Conservation (phyloP, 164 flowering plant species). For the grape (Vitis vinifera) region DNA sequence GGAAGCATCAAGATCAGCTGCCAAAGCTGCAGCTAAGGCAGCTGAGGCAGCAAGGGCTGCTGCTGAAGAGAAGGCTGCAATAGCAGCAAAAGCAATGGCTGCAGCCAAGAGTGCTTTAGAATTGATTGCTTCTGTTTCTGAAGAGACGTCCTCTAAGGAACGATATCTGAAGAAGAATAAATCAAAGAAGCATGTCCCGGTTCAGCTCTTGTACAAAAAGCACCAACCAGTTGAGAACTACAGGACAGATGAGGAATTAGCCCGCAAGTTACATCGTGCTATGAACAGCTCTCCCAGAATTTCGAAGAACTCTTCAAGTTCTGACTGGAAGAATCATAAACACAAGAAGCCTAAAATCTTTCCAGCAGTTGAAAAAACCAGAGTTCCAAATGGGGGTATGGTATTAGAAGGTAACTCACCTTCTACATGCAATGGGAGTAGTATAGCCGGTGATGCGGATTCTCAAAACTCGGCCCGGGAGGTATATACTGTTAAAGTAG, state of each 20-base stretch:
- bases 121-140: slow-evolving; percentile 55
- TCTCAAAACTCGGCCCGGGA: slow-evolving; percentile 27
- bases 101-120: slow-evolving; percentile 86
- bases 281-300: slow-evolving; percentile 85
- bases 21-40: slow-evolving; percentile 52
- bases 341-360: slow-evolving; percentile 47
- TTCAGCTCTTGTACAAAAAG: slow-evolving; percentile 65
- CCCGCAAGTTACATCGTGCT: slow-evolving; percentile 66
- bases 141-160: slow-evolving; percentile 33
- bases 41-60: slow-evolving; percentile 78
- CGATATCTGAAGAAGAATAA: slow-evolving; percentile 49
- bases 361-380: slow-evolving; percentile 28
- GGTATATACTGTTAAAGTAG: slow-evolving; percentile 19
- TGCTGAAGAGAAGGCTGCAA: slow-evolving; percentile 82
- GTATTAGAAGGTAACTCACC: slow-evolving; percentile 26
- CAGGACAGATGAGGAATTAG: slow-evolving; percentile 75
- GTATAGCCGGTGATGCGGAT: slow-evolving; percentile 24
- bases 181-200: slow-evolving; percentile 76
- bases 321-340: slow-evolving; percentile 44
- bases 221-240: slow-evolving; percentile 30
- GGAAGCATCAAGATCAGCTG: slow-evolving; percentile 69
- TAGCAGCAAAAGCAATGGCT: slow-evolving; percentile 75
- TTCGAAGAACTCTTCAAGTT: slow-evolving; percentile 40
- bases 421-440: slow-evolving; percentile 36
- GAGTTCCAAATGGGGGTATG: slow-evolving; percentile 25